These are phyloP conservation scores for Candida verbasci DNA, from an alignment of 805 yeast genomes.

Conservation along the genomic window DNA sequence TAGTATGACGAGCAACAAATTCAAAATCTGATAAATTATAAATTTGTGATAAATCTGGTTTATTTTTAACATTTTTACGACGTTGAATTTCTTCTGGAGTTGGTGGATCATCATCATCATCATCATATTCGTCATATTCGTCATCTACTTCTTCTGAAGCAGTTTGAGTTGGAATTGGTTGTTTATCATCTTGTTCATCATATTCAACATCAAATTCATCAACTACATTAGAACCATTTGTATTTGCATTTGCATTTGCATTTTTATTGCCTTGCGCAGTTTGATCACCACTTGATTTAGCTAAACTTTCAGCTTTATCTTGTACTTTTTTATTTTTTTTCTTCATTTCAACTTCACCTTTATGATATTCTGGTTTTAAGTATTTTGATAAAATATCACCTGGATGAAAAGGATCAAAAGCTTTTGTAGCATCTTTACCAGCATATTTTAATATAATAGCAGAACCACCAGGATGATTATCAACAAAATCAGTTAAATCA, in stretches of 20 bases:
- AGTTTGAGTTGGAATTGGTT: constrained; percentile 16
- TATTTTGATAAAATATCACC: constrained; percentile 75
- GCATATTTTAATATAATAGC: constrained; percentile 49
- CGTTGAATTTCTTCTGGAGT: constrained; percentile 22
- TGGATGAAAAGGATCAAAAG: constrained; percentile 88
- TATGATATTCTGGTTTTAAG: constrained; percentile 41
- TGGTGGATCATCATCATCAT: constrained; percentile 35
- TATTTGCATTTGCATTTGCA: constrained; percentile 1
- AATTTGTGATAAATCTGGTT: constrained; percentile 68
- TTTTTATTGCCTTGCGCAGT: constrained; percentile 1
- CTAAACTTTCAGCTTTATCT: neutral
- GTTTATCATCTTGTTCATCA: constrained; percentile 35
- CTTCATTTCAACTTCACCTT: constrained; percentile 28
- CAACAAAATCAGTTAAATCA: constrained; percentile 62
- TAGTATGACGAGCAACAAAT: constrained; percentile 71
- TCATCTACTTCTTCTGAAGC: constrained; percentile 13
- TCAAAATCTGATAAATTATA: constrained; percentile 86
- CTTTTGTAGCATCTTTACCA: constrained; percentile 63
- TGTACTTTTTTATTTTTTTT: neutral
- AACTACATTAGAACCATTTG: constrained; percentile 12
- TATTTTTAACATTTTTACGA: constrained; percentile 27
- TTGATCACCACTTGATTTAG: neutral
- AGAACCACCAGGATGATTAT: constrained; percentile 61
- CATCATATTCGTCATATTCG: constrained; percentile 32
- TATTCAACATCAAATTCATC: constrained; percentile 39